These are phyloP conservation scores for Serendipita sp. DNA, from an alignment of 768 basidiomycete species.

Conservation along the genomic window DNA sequence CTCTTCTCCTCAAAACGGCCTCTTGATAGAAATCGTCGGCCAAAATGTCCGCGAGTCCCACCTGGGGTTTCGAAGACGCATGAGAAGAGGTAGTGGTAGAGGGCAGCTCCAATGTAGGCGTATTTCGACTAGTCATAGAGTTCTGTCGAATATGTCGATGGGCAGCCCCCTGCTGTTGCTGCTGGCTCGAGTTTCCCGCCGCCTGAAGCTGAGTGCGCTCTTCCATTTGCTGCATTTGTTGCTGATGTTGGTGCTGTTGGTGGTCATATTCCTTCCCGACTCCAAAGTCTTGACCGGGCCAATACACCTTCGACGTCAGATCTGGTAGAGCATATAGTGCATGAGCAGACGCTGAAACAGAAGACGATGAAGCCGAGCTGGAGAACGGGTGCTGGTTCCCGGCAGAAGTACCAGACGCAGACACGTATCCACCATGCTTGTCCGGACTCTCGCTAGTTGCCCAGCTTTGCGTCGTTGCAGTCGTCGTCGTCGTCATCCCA, in stretches of 20 bases:
- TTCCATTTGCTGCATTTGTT: neutral
- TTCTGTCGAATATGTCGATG: neutral
- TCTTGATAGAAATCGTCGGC: neutral
- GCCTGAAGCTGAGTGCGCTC: neutral
- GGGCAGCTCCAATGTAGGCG: neutral
- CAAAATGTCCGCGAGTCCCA: neutral
- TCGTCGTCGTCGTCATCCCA: neutral
- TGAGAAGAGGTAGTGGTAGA: too few relatives aligned
- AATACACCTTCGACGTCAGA: neutral
- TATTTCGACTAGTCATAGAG: neutral
- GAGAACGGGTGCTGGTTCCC: neutral
- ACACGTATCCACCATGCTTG: too few relatives aligned
- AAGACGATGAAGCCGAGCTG: neutral
- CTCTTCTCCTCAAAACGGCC: neutral
- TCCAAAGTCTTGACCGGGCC: too few relatives aligned
- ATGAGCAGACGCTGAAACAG: neutral
- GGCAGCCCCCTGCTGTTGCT: neutral
- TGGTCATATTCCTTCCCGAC: too few relatives aligned
- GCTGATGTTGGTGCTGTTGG: too few relatives aligned
- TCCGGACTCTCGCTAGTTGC: neutral
- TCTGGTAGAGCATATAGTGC: neutral
- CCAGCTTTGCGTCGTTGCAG: neutral
- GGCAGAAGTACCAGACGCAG: neutral
- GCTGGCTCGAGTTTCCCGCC: neutral
- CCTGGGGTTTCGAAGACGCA: neutral